These are phyloP conservation scores for Diplodia corticola DNA, from an alignment of 2,329 filamentous ascomycete genomes.

Conservation along the genomic window DNA sequence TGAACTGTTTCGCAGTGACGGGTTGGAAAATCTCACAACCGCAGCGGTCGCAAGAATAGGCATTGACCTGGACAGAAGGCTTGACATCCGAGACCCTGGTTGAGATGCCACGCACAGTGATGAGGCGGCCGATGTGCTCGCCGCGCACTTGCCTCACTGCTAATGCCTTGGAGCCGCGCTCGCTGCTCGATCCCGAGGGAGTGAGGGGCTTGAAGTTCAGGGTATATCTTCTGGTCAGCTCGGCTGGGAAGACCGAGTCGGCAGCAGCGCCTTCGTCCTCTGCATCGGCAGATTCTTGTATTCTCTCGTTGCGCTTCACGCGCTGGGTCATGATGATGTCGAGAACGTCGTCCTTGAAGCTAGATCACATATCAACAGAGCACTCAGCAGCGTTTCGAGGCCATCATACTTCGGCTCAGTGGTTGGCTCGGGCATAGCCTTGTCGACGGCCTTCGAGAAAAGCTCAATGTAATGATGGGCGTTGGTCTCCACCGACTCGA, in stretches of 20 bases:
- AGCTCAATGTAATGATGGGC: slow-evolving; percentile 95
- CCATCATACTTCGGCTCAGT: slow-evolving; percentile 69
- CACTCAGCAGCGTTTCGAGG: neutral
- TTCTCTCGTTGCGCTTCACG: slow-evolving; percentile 77
- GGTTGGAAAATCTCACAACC: slow-evolving; percentile 98
- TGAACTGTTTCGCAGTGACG: slow-evolving; percentile 85
- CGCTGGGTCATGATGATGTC: slow-evolving; percentile 96
- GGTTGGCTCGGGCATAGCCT: slow-evolving; percentile 75
- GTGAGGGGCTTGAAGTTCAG: slow-evolving; percentile 92
- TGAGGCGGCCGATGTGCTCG: slow-evolving; percentile 88
- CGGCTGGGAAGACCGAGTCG: slow-evolving; percentile 83
- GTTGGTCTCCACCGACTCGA: slow-evolving; percentile 84
- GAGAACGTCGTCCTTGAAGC: slow-evolving; percentile 95
- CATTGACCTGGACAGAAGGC: slow-evolving; percentile 94
- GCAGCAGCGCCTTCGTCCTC: slow-evolving; percentile 57
- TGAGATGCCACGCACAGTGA: slow-evolving; percentile 90
- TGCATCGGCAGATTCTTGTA: slow-evolving; percentile 49
- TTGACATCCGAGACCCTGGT: slow-evolving; percentile 98
- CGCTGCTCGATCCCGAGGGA: slow-evolving; percentile 65
- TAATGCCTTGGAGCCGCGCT: slow-evolving; percentile 62
- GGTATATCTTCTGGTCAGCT: slow-evolving; percentile 90
- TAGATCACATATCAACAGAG: slow-evolving; percentile 37
- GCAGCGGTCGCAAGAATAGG: slow-evolving; percentile 95
- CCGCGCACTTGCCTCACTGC: slow-evolving; percentile 93
- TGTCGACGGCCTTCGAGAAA: slow-evolving; percentile 83